These are phyloP conservation scores for Solanum arcanum DNA, from an alignment of 257 asterid genomes.

Conservation along the genomic window DNA sequence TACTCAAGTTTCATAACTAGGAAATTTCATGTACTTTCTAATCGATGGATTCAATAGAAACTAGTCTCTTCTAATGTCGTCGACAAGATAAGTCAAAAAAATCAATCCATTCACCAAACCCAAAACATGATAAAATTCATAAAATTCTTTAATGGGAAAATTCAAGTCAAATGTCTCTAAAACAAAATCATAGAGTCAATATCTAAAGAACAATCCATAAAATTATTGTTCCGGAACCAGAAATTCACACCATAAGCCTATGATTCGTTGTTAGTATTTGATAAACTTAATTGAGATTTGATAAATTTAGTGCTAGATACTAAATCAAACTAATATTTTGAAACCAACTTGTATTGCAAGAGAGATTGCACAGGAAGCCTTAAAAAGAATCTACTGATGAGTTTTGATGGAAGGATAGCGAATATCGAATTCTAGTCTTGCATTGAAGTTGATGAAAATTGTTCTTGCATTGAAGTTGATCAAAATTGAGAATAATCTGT, in stretches of 20 bases:
- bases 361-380: background rate
- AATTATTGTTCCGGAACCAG: too few species aligned
- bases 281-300: constrained; percentile 16
- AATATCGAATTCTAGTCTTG: background rate
- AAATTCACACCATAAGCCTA: background rate
- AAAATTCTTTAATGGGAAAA: background rate
- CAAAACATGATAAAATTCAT: background rate
- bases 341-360: background rate
- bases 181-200: too few species aligned
- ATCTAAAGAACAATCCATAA: background rate
- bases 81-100: background rate
- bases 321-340: background rate
- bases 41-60: background rate
- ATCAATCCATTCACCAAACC: background rate
- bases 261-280: background rate
- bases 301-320: constrained; percentile 10
- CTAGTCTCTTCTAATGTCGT: too few species aligned
- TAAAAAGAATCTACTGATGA: background rate
- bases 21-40: background rate
- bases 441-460: too few species aligned
- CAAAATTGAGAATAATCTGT: background rate
- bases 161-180: too few species aligned
- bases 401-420: background rate
- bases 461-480: background rate
- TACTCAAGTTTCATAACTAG: background rate